A percentile compares a stretch with the other conserved stretches of the same genome.
These are phyloP conservation scores for Phytophthora sp. DNA, from an alignment of 352 stramenopile genomes.

Conservation along the genomic window DNA sequence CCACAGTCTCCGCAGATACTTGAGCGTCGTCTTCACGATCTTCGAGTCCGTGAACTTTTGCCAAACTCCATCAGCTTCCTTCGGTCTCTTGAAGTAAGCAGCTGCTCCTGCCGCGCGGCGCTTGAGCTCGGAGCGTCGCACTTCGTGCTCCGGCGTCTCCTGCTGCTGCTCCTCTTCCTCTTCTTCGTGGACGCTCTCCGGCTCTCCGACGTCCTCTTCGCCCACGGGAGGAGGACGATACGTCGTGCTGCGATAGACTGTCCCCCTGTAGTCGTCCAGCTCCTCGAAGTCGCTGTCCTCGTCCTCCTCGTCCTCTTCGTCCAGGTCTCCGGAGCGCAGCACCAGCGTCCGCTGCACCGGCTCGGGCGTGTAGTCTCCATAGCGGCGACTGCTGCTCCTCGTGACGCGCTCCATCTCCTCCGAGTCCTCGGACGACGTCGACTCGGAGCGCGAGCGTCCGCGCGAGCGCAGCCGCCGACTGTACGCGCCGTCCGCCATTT, in stretches of 20 bases:
- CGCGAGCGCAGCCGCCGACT: conserved; percentile 28
- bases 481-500: conserved; percentile 29
- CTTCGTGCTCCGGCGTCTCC: conserved; percentile 2
- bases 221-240: conserved; percentile 24
- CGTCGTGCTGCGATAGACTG: conserved; percentile 30
- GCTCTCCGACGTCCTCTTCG: conserved; percentile 36
- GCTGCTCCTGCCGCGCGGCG: conserved; percentile 36
- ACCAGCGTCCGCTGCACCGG: conserved; percentile 69
- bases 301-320: conserved; percentile 48
- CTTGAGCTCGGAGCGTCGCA: conserved; percentile 41
- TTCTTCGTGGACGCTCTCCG: conserved; percentile 30
- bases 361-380: conserved; percentile 48
- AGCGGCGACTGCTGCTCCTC: conserved; percentile 3
- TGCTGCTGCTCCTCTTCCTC: conserved; percentile 33
- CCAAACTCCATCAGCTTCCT: conserved; percentile 1
- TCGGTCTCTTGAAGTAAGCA: conserved; percentile 29
- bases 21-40: conserved; percentile 31
- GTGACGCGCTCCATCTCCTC: conserved; percentile 14
- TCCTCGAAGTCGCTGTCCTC: conserved; percentile 50
- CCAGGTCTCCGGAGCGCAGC: conserved; percentile 47
- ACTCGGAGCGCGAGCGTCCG: conserved; percentile 14
- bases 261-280: conserved; percentile 36
- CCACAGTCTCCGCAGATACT: conserved; percentile 46
- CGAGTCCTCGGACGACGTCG: conserved; percentile 27
- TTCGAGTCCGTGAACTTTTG: conserved; percentile 22